Evolutionary conservation across 2,329 filamentous ascomycete species (phyloP).

Genomic region (Fusarium sp.): DNA sequence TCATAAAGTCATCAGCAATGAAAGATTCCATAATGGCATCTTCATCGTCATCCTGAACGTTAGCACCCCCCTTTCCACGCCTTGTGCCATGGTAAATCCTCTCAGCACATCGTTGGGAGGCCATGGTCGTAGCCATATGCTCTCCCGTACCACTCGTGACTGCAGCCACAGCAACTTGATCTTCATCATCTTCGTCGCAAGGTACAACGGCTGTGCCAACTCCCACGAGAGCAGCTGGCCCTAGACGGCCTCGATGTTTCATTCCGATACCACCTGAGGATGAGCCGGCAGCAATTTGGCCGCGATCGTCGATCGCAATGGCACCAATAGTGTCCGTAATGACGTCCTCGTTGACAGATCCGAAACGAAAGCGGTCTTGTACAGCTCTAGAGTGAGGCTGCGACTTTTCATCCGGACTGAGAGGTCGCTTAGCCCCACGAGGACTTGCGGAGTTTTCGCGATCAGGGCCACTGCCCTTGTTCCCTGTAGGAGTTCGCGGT

Average conservation of each 20-base stretch:
- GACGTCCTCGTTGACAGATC: slow-evolving; percentile 63
- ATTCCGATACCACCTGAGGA: slow-evolving; percentile 98
- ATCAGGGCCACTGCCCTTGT: not conserved
- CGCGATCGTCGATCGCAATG: slow-evolving; percentile 88
- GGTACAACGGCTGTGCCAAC: slow-evolving; percentile 93
- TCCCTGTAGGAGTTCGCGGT: slow-evolving; percentile 7
- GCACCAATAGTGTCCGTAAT: slow-evolving; percentile 96
- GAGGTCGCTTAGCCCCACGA: slow-evolving; percentile 54
- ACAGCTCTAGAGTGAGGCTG: slow-evolving; percentile 17
- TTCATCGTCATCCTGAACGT: slow-evolving; percentile 79
- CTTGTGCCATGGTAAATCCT: slow-evolving; percentile 80
- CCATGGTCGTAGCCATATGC: slow-evolving; percentile 97
- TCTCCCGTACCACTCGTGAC: slow-evolving; percentile 97
- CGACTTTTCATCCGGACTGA: slow-evolving; percentile 34
- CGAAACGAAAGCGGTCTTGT: slow-evolving; percentile 39
- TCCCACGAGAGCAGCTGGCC: slow-evolving; percentile 92
- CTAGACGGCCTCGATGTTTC: slow-evolving; percentile 93
- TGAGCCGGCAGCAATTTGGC: slow-evolving; percentile 91
- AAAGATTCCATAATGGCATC: slow-evolving; percentile 79
- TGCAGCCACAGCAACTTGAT: slow-evolving; percentile 78
- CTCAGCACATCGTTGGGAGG: slow-evolving; percentile 86
- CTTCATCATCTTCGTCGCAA: slow-evolving; percentile 74
- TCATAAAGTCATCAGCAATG: slow-evolving; percentile 91
- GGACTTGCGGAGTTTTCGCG: slow-evolving; percentile 31
- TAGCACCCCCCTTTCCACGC: slow-evolving; percentile 69